Evolutionary conservation across 305 asterid species (phyloP).

Genomic region (Rubia peregrina): DNA sequence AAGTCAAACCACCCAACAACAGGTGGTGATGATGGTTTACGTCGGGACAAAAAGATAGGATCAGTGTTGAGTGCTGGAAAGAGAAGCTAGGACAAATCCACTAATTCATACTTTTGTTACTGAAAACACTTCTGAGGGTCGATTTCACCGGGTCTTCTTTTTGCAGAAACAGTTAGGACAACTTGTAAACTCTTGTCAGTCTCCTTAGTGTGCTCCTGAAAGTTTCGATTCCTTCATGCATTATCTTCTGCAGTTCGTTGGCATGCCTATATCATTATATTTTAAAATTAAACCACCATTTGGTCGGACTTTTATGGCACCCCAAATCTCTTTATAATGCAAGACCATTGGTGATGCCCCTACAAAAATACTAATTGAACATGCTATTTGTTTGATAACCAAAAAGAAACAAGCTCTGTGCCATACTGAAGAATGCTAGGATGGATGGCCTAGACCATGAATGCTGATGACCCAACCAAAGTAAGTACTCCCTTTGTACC

Average conservation of each 20-base stretch:
- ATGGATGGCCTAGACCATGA: too few species aligned
- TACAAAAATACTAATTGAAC: too few species aligned
- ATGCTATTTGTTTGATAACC: too few species aligned
- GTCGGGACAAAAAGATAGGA: constrained; percentile 6
- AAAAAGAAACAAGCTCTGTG: too few species aligned
- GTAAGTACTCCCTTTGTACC: too few species aligned
- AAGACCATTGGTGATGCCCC: too few species aligned
- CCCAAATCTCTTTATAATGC: too few species aligned
- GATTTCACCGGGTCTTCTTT: constrained; percentile 5
- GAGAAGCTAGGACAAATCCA: constrained; percentile 1
- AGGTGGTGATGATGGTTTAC: constrained; percentile 50
- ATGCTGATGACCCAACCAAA: too few species aligned
- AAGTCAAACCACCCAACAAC: constrained; percentile 89
- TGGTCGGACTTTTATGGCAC: too few species aligned
- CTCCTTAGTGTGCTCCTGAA: not conserved
- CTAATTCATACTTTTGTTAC: constrained; percentile 1
- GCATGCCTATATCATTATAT: not conserved
- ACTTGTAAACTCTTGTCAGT: not conserved
- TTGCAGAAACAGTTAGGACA: constrained; percentile 15
- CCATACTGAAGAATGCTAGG: too few species aligned
- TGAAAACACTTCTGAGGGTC: constrained; percentile 8
- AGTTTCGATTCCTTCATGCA: not conserved
- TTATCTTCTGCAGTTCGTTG: not conserved
- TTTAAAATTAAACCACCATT: too few species aligned
- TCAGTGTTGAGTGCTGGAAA: constrained; percentile 7